Evolutionary conservation across 768 basidiomycete genomes (phyloP).

Genomic region (Trametes maxima): DNA sequence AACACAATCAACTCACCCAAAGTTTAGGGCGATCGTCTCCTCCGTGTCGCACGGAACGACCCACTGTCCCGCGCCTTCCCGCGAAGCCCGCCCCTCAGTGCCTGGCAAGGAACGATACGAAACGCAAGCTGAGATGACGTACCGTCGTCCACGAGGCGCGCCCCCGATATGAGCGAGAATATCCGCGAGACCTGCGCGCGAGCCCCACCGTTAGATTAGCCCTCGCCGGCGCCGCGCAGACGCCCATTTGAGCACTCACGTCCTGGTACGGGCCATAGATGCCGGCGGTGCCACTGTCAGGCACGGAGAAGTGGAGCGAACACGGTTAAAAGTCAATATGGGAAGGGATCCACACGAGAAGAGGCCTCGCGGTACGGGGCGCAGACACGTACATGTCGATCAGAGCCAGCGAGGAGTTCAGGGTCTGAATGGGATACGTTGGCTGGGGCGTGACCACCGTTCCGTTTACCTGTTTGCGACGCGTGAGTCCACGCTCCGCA

Average conservation of each 20-base stretch:
- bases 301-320: slow-evolving; percentile 5
- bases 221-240: neutral
- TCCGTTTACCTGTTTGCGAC: slow-evolving; percentile 53
- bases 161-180: slow-evolving; percentile 58
- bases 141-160: slow-evolving; percentile 70
- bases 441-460: slow-evolving; percentile 55
- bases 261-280: slow-evolving; percentile 81
- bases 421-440: slow-evolving; percentile 61
- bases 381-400: slow-evolving; percentile 67
- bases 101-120: slow-evolving; percentile 30
- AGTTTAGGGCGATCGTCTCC: slow-evolving; percentile 62
- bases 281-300: slow-evolving; percentile 63
- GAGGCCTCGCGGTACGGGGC: neutral
- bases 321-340: neutral
- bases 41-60: slow-evolving; percentile 70
- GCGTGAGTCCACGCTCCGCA: slow-evolving; percentile 2
- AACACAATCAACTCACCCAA: slow-evolving; percentile 53
- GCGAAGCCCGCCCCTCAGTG: neutral
- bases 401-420: slow-evolving; percentile 63
- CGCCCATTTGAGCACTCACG: slow-evolving; percentile 42
- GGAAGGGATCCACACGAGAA: neutral
- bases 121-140: slow-evolving; percentile 24
- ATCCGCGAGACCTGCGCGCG: slow-evolving; percentile 62
- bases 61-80: slow-evolving; percentile 58
- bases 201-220: slow-evolving; percentile 10